Evolutionary conservation across 2,329 filamentous ascomycete species (phyloP), one percentile per base, ranked within the genome.

Genomic region (Dactylellina parvicollis): DNA sequence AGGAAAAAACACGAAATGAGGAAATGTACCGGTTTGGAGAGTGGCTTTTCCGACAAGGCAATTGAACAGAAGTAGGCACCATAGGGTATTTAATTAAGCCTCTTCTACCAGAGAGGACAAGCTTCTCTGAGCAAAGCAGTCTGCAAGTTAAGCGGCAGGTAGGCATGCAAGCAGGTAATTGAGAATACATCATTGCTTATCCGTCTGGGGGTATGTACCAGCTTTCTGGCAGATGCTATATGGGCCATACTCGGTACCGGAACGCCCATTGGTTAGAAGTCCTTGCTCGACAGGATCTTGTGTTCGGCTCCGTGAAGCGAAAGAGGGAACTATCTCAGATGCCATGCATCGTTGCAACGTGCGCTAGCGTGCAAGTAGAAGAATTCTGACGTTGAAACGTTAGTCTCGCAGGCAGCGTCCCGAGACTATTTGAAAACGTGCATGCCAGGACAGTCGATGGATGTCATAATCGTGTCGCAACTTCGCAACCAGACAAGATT

Each of bases 281-380:
- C 5, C 32, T 47, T 28, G 20, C n/a, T n/a, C 20, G 4, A 32
- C 49, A 26, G n/a, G 14, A 30, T 34, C 30, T 32, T 40, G 36
- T 16, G n/a, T 40, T n/a, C n/a, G 42, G 36, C 26, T 42, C 42
- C 20, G 22, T 12, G 22, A 47, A 34, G 32, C 40, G 32, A 42
- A 55, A 65, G 12, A 49, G 22, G 40, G 36, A 65, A 49, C 40
- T 56, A 36, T 38, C 7, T 34, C 14, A 65, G 12, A 9, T 20
- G 18, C 22, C 30, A 36, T n/a, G 22, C 26, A 20, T 54, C n/a
- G n/a, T n/a, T n/a, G 44, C 22, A 60, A 60, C 54, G 26, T 59
- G 52, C 62, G 8, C 62, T 67, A 67, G 62, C 44, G 52, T 67
- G 1, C 20, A 67, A 40, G 54, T 14, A 59, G 62, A 60, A 18